phyloP scores from a whole-genome alignment of 2,329 filamentous ascomycete genomes.

The Fusarium bactridioides region DNA sequence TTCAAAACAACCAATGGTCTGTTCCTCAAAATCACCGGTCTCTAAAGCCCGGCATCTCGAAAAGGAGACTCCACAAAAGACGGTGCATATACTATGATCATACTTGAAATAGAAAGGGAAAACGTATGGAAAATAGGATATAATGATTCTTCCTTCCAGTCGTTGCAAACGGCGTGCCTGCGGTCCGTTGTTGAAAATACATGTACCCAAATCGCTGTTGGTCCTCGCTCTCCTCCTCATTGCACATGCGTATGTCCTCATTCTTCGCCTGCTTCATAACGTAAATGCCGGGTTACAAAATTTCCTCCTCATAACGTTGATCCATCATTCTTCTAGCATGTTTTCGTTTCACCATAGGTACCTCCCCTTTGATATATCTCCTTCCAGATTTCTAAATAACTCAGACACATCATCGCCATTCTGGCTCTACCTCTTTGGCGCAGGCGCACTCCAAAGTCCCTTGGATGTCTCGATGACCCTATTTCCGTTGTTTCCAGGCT shows the following conservation, averaged over 20 bases:
- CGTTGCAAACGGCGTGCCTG: slow-evolving; percentile 26
- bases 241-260: background rate
- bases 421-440: slow-evolving; percentile 38
- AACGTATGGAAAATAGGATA: slow-evolving; percentile 5
- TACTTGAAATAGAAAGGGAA: background rate
- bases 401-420: background rate
- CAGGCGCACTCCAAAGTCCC: slow-evolving; percentile 63
- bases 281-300: background rate
- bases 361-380: background rate
- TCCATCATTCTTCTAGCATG: background rate
- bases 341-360: background rate
- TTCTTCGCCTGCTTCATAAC: background rate
- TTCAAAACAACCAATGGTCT: background rate
- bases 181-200: slow-evolving; percentile 16
- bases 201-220: slow-evolving; percentile 1
- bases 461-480: slow-evolving; percentile 70
- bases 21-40: slow-evolving; percentile 12
- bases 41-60: slow-evolving; percentile 20
- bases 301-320: background rate
- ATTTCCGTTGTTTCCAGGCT: slow-evolving; percentile 63
- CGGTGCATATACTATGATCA: background rate
- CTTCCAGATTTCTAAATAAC: background rate
- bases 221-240: background rate
- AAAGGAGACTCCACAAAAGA: background rate
- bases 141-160: background rate